Evolutionary conservation across 805 yeast genomes (phyloP), one percentile per base, ranked within the genome.

Genomic region (Saccharomycopsis sp.): DNA sequence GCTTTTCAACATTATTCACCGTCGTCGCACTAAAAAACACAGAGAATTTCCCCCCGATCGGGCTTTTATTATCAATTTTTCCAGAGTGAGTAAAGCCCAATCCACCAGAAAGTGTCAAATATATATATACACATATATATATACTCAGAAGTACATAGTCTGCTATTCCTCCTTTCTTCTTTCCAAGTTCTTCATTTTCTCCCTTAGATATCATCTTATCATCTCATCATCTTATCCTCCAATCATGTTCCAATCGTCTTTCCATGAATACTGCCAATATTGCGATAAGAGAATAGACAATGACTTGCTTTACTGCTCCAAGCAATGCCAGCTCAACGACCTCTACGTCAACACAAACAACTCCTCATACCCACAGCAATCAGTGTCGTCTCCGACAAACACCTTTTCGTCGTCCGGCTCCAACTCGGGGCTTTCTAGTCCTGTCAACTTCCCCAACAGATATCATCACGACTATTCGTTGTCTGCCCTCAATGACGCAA

Each of bases 401-500:
- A 22, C 16, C 13, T n/a, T 16, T 21, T 6, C 41, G 5, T 6
- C 20, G 23, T 27, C 16, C n/a, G 9, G 7, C 5, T 6, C 26
- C n/a, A 17, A 33, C 23, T 8, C 23, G 23, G 21, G 15, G 9
- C 30, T 8, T n/a, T 12, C 4, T 4, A 12, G 26, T 41, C 26
- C 29, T n/a, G n/a, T n/a, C n/a, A n/a, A n/a, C n/a, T n/a, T n/a
- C n/a, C n/a, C n/a, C n/a, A n/a, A n/a, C n/a, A n/a, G n/a, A n/a
- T n/a, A n/a, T n/a, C n/a, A n/a, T n/a, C 38, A 42, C 23, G 45
- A 42, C 34, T 42, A 42, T 26, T 42, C 45, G 13, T 21, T 42
- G 16, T n/a, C 22, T 21, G 41, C 45, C 9, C 36, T 42, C 30
- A 38, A 37, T 23, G 34, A 37, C 19, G 18, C 34, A 18, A 25